phyloP scores from a whole-genome alignment of 306 rosid genomes.

The Rosa persica region DNA sequence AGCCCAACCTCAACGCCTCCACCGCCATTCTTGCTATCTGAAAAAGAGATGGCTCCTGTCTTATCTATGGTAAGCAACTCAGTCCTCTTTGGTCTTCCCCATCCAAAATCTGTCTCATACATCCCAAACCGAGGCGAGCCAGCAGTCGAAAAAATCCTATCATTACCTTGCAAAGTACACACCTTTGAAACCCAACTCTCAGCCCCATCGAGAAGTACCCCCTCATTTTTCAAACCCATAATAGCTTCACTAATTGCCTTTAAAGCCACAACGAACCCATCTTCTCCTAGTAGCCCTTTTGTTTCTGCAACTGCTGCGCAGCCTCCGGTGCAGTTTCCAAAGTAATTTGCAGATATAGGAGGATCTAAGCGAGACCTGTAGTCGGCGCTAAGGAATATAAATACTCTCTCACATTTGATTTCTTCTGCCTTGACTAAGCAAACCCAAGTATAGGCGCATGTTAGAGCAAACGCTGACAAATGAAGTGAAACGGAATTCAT shows the following conservation, averaged over 20 bases:
- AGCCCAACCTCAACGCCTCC: too few species aligned
- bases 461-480: slow-evolving; percentile 7
- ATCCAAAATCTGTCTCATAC: too few species aligned
- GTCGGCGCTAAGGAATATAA: neutral
- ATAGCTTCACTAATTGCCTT: slow-evolving; percentile 1
- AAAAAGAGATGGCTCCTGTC: too few species aligned
- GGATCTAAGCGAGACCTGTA: neutral
- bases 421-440: slow-evolving; percentile 3
- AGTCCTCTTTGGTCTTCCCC: too few species aligned
- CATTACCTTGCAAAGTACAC: too few species aligned
- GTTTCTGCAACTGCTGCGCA: neutral
- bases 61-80: too few species aligned
- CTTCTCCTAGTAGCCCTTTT: neutral
- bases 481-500: neutral
- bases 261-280: neutral
- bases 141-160: neutral
- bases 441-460: slow-evolving; percentile 12
- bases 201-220: too few species aligned
- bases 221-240: neutral
- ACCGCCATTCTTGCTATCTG: too few species aligned
- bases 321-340: neutral
- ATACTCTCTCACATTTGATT: too few species aligned
- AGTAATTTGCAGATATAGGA: neutral
- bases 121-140: too few species aligned
- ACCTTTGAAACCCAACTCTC: too few species aligned